Base-by-base conservation (phyloP, 192 early-diverging fungal species). In the Coemansia sp. region DNA sequence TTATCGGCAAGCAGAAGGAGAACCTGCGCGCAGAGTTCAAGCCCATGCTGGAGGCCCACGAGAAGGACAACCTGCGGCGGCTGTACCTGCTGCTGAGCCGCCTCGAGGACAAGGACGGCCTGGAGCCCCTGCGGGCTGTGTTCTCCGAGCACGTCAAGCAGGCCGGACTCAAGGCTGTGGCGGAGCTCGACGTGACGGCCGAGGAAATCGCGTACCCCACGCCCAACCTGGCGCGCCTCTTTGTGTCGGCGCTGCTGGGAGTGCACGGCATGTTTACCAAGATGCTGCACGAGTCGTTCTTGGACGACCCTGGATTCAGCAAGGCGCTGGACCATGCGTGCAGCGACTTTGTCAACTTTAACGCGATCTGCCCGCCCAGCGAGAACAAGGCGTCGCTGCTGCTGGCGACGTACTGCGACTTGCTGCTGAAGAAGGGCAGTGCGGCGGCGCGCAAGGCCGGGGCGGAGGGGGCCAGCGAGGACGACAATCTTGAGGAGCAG, bases 271-370 rank as follows among this genome's bases (percentile, higher is more conserved):
- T 93, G 79, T 99, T 93, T 69, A 74, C 89, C 48, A 86, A 88
- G 26, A 79, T 97, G 20, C 88, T 94, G 23, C 85, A 87, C 64
- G 84, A 73, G 3, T 87, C 94, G 6, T 97, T 99, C 73, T 25
- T 65, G 26, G 69, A 64, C 18, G 94, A 99, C 55, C 79, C 92
- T 2, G 92, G 92, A 0, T 95, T 98, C 73, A 93, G 90, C 25
- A 92, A 91, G 37, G 91, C 94, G 21, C 77, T 97, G 50, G 95
- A 98, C 83, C 93, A 92, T 62, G 97, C 95, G 3, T 97, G 94
- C 83, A 85, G 90, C 57, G 91, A 93, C 69, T 96, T 95, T 73
- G 88, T 99, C 31, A 99, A 99, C 79, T 83, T 88, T 16, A 97
- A 96, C 81, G 85, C 82, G 26, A 86, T 96, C 23, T 95, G 94